Conservation (phyloP, 2,329 filamentous ascomycete genomes). For the Xenoacremonium recifei region DNA sequence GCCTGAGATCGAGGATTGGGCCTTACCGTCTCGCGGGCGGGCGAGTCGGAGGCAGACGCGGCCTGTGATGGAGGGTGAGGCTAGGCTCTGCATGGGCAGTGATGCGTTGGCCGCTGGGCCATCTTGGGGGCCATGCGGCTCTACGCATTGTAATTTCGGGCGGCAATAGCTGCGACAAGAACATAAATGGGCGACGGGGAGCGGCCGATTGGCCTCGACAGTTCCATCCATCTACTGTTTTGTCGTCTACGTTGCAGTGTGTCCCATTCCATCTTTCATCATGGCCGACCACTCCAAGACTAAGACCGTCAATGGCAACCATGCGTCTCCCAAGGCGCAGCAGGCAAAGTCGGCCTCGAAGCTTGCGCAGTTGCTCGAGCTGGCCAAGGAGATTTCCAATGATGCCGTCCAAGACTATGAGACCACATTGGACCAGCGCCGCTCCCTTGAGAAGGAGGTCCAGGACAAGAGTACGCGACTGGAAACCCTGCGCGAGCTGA, state of each 20-base stretch:
- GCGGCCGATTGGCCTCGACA: constrained; percentile 9
- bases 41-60: constrained; percentile 13
- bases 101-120: constrained; percentile 25
- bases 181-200: constrained; percentile 20
- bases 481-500: constrained; percentile 24
- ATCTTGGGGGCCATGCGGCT: constrained; percentile 22
- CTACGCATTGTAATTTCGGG: too few species aligned
- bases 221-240: constrained; percentile 6
- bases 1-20: constrained; percentile 23
- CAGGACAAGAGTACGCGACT: constrained; percentile 20
- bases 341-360: constrained; percentile 21
- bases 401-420: constrained; percentile 27
- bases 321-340: constrained; percentile 11
- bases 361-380: constrained; percentile 23
- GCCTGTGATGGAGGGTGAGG: constrained; percentile 11
- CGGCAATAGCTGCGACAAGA: too few species aligned
- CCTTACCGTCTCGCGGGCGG: constrained; percentile 1
- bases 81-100: constrained; percentile 19
- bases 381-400: constrained; percentile 27
- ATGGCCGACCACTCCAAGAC: constrained; percentile 27
- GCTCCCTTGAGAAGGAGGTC: constrained; percentile 22
- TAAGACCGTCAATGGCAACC: constrained; percentile 23
- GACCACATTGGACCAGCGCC: constrained; percentile 18
- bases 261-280: constrained; percentile 2
- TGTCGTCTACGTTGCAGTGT: constrained; percentile 2